These are phyloP conservation scores for Colletotrichum acutatum DNA, from an alignment of 2,329 filamentous ascomycete species.

Conservation along the genomic window DNA sequence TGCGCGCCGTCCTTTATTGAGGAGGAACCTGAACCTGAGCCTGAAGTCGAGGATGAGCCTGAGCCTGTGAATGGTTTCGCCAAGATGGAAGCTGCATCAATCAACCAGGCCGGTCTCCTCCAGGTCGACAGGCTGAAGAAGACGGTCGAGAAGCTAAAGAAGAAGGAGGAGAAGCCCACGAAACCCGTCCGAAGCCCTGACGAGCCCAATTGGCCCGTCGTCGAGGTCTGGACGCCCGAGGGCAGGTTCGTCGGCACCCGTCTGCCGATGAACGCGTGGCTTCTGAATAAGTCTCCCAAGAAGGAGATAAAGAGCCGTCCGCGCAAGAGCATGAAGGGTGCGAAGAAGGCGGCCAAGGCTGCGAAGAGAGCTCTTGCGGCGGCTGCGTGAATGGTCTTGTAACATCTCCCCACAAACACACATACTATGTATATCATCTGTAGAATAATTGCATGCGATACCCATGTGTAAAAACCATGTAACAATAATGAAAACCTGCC, in stretches of 20 bases:
- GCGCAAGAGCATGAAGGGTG: constrained; percentile 76
- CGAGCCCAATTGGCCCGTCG: constrained; percentile 67
- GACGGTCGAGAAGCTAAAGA: too few species aligned
- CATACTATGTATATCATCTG: background rate
- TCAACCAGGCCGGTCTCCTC: constrained; percentile 35
- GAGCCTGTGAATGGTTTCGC: constrained; percentile 30
- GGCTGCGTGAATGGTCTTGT: background rate
- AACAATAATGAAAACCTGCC: background rate
- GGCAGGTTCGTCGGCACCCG: constrained; percentile 81
- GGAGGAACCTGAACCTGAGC: constrained; percentile 30
- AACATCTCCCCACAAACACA: background rate
- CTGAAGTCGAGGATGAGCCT: constrained; percentile 23
- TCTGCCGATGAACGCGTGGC: constrained; percentile 77
- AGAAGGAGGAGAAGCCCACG: constrained; percentile 31
- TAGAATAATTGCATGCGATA: background rate
- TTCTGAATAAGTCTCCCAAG: constrained; percentile 66
- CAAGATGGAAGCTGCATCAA: constrained; percentile 33
- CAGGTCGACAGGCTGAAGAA: constrained; percentile 15
- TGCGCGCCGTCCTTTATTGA: constrained; percentile 36
- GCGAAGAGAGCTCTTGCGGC: constrained; percentile 39
- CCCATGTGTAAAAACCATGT: background rate
- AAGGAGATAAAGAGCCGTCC: constrained; percentile 66
- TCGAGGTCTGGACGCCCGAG: constrained; percentile 88
- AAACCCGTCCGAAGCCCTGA: constrained; percentile 9
- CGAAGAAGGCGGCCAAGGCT: constrained; percentile 63